Conservation (phyloP, 31 red algal species). For the Endocladia muricata region DNA sequence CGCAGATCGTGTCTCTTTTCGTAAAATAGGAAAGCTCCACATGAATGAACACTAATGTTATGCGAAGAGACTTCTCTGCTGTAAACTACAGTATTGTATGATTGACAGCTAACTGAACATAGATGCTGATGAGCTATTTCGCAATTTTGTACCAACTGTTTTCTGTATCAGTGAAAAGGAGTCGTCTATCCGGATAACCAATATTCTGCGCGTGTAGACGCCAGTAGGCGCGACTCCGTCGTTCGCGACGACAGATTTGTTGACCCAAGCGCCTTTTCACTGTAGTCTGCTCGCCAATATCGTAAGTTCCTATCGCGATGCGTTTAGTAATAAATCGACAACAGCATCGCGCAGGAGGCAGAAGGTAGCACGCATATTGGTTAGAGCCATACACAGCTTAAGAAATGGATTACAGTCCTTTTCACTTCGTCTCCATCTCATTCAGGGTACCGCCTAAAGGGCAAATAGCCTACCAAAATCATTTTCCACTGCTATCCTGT, state of each 20-base stretch:
- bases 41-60: too few relatives aligned
- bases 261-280: not conserved
- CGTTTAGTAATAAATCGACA: not conserved
- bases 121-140: too few relatives aligned
- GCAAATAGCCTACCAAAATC: constrained; percentile 3
- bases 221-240: too few relatives aligned
- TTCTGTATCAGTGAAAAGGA: too few relatives aligned
- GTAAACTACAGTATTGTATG: too few relatives aligned
- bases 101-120: too few relatives aligned
- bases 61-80: too few relatives aligned
- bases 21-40: too few relatives aligned
- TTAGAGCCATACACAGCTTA: not conserved
- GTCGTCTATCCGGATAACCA: too few relatives aligned
- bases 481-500: constrained; percentile 17
- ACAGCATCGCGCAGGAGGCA: not conserved
- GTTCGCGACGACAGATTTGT: not conserved
- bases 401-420: not conserved
- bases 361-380: not conserved
- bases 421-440: not conserved
- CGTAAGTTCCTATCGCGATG: not conserved
- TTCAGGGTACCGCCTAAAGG: not conserved
- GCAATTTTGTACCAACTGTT: too few relatives aligned
- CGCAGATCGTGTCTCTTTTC: too few relatives aligned
- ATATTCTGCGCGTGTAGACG: too few relatives aligned
- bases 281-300: not conserved